Base-by-base conservation (phyloP, 768 basidiomycete species). In the Hortiboletus flavorubellus region DNA sequence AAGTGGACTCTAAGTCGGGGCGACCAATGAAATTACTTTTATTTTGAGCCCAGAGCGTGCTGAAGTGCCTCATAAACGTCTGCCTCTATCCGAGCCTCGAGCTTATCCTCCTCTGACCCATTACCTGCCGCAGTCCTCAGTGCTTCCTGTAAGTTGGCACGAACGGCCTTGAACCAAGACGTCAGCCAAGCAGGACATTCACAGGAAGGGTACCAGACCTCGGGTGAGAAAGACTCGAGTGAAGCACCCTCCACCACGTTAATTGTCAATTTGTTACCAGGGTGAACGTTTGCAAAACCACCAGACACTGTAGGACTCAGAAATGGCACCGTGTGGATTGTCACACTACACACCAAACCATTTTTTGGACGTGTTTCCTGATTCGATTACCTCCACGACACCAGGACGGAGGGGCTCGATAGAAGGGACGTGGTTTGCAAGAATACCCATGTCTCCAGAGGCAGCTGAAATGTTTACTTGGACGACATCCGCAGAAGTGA, bases 341-440 rank as follows among this genome's bases (percentile, higher is more conserved):
- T 46, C 29, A 46, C 46, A 38, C 18, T 31, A 76, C 92, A 67
- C 71, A 97, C 97, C 91, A 69, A 98, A 99, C 88, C 91, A 98
- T 78, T 96, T 98, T 82, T 97, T 95, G 54, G 86, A 82, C 37
- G 79, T 72, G 68, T 81, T 82, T 49, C 78, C 80, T 11, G 85
- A 76, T 76, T 98, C 96, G 61, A 98, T 84, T 63, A 99, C 88
- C 75, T 99, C 97, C 50, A 99, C 79, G 54, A 98, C 80, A 70
- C 97, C 97, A 40, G 97, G 89, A 68, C 91, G 90, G 51, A 99
- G 80, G 46, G 96, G 81, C 73, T 99, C 97, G 55, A 98, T 89
- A n/a, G 93, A 90, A 31, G 97, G 89, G 52, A 98, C 94, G 76
- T 99, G 97, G 81, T 96, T 97, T 64, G 96, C 93, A 57, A 99